Evolutionary conservation across 495 filamentous ascomycete genomes (phyloP), one percentile per base, ranked within the genome.

Genomic region (Aspergillus bridgeri): DNA sequence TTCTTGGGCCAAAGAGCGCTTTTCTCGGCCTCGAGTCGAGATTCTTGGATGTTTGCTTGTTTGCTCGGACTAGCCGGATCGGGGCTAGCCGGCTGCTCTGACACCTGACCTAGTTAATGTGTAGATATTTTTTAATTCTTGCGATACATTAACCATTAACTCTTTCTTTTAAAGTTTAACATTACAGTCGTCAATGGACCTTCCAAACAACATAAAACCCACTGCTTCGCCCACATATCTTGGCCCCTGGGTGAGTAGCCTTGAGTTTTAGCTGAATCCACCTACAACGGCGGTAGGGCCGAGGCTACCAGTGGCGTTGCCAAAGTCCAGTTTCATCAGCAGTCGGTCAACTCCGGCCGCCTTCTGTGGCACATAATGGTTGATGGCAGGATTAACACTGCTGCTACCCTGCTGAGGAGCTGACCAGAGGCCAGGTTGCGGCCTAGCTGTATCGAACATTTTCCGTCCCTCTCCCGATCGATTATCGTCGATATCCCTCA

Each of bases 281-380:
- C 38, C 51, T 42, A 53, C 54, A 42, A 18, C 43, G 42, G 51
- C 44, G 42, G 45, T 19, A 42, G 51, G 48, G 51, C 53, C 33
- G 58, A 45, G 45, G 54, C 53, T 62, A 45, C 56, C 62, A 54
- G 69, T 67, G 22, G 74, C 64, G 57, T 75, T 79, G 33, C 75
- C 81, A 75, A 90, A 91, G 75, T 94, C 91, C 56, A 96, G 73
- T 68, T 93, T 92, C 89, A 95, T 92, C 46, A 96, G 66, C 66
- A 96, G 75, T 52, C 89, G 77, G 74, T 93, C 89, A 21, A 94
- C 83, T 7, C 90, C 88, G 3, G 85, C 86, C 4, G 85, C 80
- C 46, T 84, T 83, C 53, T 81, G 78, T 6, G 88, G 86, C 52
- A 82, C 78, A 67, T 86, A 91, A 42, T 72, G 69, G n/a, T 60